phyloP scores from a whole-genome alignment of 2,329 filamentous ascomycete genomes.

The Colletotrichum agaves region DNA sequence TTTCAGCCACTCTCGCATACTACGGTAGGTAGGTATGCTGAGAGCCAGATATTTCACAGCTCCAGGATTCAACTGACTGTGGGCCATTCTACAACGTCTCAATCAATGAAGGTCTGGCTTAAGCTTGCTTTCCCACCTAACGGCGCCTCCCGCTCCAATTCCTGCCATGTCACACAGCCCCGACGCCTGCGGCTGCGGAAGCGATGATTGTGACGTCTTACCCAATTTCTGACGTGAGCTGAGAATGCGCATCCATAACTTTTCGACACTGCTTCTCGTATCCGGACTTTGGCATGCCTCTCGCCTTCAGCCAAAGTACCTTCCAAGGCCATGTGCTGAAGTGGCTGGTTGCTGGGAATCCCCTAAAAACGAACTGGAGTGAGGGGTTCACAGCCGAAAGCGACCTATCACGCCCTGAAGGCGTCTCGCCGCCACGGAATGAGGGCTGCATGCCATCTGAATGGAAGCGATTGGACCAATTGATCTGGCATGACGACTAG shows the following conservation, averaged over 20 bases:
- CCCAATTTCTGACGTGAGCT: constrained; percentile 33
- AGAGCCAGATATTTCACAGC: no score
- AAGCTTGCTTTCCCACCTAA: not conserved
- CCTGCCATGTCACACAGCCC: constrained; percentile 31
- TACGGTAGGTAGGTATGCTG: not conserved
- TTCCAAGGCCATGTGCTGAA: constrained; percentile 14
- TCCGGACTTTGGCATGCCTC: constrained; percentile 8
- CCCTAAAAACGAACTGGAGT: constrained; percentile 29
- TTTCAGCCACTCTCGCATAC: not conserved
- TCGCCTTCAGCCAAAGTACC: not conserved
- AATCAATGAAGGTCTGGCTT: not conserved
- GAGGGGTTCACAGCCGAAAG: constrained; percentile 30
- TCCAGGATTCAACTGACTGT: not conserved
- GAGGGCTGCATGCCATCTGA: constrained; percentile 28
- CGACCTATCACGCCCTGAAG: constrained; percentile 33
- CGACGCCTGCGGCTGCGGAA: constrained; percentile 6
- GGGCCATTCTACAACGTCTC: not conserved
- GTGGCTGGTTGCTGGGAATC: constrained; percentile 27
- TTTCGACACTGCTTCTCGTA: constrained; percentile 20
- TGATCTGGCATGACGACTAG: constrained; percentile 27
- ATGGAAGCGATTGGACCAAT: constrained; percentile 32
- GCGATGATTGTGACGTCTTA: not conserved
- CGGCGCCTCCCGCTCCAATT: constrained; percentile 15
- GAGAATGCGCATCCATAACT: constrained; percentile 2
- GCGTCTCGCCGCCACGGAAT: constrained; percentile 29